A percentile compares a stretch with the other conserved stretches of the same genome.
These are phyloP conservation scores for Ceratocystis variospora DNA, from an alignment of 2,329 filamentous ascomycete genomes.

Conservation along the genomic window DNA sequence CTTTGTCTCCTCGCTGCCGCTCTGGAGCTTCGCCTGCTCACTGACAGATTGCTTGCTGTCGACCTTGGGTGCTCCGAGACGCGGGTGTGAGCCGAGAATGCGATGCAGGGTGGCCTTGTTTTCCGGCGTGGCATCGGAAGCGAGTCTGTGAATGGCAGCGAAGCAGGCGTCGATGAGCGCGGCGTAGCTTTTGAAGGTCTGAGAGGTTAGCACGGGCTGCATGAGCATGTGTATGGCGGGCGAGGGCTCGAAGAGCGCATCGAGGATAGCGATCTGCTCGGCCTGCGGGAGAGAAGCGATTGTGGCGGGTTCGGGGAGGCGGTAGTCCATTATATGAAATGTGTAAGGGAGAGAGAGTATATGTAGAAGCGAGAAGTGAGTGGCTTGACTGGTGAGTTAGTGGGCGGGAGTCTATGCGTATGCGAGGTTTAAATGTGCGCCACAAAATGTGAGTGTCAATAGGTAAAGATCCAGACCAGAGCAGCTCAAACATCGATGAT, in stretches of 20 bases:
- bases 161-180: conserved; percentile 56
- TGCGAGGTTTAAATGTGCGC: too few species aligned
- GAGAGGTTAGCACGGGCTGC: conserved; percentile 46
- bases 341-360: background rate
- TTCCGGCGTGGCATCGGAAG: conserved; percentile 39
- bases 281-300: conserved; percentile 43
- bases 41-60: conserved; percentile 68
- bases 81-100: conserved; percentile 70
- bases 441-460: background rate
- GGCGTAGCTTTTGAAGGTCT: conserved; percentile 50
- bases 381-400: background rate
- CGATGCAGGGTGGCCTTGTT: conserved; percentile 43
- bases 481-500: too few species aligned
- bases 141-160: conserved; percentile 36
- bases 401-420: background rate
- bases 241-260: conserved; percentile 76
- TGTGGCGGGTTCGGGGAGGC: conserved; percentile 28
- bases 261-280: conserved; percentile 46
- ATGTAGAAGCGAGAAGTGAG: background rate
- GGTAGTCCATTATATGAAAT: background rate
- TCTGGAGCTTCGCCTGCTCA: conserved; percentile 66
- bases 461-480: background rate
- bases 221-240: conserved; percentile 58
- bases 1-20: conserved; percentile 41
- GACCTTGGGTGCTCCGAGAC: conserved; percentile 67